phyloP scores from a whole-genome alignment of 257 asterid species.

The Schizonepeta tenuifolia region DNA sequence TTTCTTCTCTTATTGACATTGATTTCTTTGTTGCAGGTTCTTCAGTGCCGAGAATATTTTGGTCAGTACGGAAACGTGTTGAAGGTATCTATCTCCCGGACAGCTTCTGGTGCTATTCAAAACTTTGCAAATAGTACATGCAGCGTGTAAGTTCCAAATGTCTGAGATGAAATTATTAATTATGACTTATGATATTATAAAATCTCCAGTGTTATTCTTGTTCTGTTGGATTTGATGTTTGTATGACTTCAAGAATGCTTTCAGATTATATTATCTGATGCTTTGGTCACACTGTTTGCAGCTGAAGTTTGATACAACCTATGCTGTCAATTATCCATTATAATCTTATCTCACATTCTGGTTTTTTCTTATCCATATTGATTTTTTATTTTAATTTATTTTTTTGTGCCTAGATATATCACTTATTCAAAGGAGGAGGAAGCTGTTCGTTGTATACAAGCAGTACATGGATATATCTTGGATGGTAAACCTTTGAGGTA shows the following conservation, averaged over 20 bases:
- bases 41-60: constrained; percentile 83
- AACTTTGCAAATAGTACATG: constrained; percentile 88
- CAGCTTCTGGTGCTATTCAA: constrained; percentile 90
- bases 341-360: constrained; percentile 1
- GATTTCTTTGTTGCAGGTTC: constrained; percentile 56
- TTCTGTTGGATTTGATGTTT: constrained; percentile 8
- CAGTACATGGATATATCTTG: constrained; percentile 87
- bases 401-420: constrained; percentile 66
- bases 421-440: constrained; percentile 93
- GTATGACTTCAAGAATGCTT: constrained; percentile 4
- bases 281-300: background rate
- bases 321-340: too few relatives aligned
- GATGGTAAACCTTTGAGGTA: constrained; percentile 81
- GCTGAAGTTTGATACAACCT: too few relatives aligned
- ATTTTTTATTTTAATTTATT: background rate
- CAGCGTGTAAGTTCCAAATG: constrained; percentile 78
- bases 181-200: constrained; percentile 11
- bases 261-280: constrained; percentile 1
- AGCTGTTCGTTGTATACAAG: constrained; percentile 92
- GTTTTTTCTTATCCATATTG: constrained; percentile 1
- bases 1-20: constrained; percentile 21
- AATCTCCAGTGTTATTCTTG: background rate
- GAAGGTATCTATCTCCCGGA: constrained; percentile 93
- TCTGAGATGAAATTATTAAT: constrained; percentile 10
- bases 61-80: constrained; percentile 90